Evolutionary conservation across 163 green algal genomes (phyloP).

Genomic region (Chlorella variabilis): DNA sequence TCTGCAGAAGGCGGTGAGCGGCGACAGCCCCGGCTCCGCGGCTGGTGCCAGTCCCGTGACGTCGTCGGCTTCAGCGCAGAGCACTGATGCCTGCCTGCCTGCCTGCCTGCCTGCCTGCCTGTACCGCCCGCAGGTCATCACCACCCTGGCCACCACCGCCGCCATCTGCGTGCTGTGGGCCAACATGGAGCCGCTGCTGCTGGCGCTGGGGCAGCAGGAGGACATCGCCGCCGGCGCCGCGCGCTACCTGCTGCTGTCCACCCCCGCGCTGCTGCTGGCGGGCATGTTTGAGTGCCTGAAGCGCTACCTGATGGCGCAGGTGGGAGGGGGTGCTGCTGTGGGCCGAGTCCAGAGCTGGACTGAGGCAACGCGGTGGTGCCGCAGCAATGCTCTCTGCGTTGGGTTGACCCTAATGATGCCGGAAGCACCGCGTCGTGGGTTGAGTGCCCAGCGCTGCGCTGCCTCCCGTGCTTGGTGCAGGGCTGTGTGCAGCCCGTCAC

Average conservation of each 20-base stretch:
- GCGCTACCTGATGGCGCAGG: conserved; percentile 42
- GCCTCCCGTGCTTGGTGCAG: conserved; percentile 6
- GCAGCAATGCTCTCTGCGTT: too few species aligned
- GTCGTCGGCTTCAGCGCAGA: too few species aligned
- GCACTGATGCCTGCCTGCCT: too few species aligned
- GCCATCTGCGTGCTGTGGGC: conserved; percentile 32
- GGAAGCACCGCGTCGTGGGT: too few species aligned
- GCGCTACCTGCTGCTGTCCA: conserved; percentile 30
- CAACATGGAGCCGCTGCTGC: conserved; percentile 16
- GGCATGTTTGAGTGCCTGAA: conserved; percentile 43
- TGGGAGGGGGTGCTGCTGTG: background rate
- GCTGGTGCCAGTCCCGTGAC: too few species aligned
- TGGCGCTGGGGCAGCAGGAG: conserved; percentile 32
- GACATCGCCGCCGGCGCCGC: conserved; percentile 22
- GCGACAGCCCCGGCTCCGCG: background rate
- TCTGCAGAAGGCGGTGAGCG: conserved; percentile 32
- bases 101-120: too few species aligned
- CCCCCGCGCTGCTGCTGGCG: background rate
- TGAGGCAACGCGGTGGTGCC: too few species aligned
- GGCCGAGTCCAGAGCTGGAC: background rate
- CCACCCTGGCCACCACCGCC: background rate
- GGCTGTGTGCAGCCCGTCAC: conserved; percentile 22
- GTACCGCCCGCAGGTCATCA: conserved; percentile 9
- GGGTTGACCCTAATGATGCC: too few species aligned
- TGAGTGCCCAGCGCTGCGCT: background rate